Evolutionary conservation across 192 early-diverging fungal species (phyloP).

Genomic region (Thamnidium elegans): DNA sequence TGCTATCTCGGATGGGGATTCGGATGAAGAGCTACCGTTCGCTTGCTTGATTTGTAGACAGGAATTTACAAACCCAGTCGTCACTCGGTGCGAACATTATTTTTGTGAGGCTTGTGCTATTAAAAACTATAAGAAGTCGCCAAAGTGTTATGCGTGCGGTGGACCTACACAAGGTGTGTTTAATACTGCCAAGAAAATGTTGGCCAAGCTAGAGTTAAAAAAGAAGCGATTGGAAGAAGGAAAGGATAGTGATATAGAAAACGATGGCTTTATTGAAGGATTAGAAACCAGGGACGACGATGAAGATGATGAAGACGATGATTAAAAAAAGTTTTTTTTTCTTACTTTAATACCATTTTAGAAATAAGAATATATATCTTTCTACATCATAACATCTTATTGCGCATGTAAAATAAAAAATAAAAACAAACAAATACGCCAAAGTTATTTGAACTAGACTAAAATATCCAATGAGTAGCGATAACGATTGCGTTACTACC

Average conservation of each 20-base stretch:
- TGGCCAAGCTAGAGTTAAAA: slow-evolving; percentile 51
- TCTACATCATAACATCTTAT: too few species aligned
- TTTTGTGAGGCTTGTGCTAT: slow-evolving; percentile 96
- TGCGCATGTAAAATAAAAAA: too few species aligned
- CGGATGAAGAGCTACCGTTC: slow-evolving; percentile 83
- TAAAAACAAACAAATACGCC: too few species aligned
- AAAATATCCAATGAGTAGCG: too few species aligned
- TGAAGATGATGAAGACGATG: slow-evolving; percentile 31
- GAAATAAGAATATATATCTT: not conserved
- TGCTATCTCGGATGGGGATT: slow-evolving; percentile 47
- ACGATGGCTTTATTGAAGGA: slow-evolving; percentile 18
- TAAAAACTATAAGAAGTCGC: slow-evolving; percentile 72
- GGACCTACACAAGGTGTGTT: slow-evolving; percentile 82
- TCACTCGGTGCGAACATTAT: slow-evolving; percentile 95
- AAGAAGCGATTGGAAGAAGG: slow-evolving; percentile 39
- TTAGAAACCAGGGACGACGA: slow-evolving; percentile 27
- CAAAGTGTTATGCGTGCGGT: slow-evolving; percentile 92
- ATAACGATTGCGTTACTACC: too few species aligned
- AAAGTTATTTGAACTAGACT: too few species aligned
- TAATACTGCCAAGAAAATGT: slow-evolving; percentile 71
- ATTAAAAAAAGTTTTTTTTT: not conserved
- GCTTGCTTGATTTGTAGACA: slow-evolving; percentile 92
- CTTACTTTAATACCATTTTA: not conserved
- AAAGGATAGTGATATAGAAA: slow-evolving; percentile 31
- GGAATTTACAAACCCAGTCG: slow-evolving; percentile 84